Evolutionary conservation across 345 rosid species (phyloP), one percentile per base, ranked within the genome.

Genomic region (Anastatica hierochuntica): DNA sequence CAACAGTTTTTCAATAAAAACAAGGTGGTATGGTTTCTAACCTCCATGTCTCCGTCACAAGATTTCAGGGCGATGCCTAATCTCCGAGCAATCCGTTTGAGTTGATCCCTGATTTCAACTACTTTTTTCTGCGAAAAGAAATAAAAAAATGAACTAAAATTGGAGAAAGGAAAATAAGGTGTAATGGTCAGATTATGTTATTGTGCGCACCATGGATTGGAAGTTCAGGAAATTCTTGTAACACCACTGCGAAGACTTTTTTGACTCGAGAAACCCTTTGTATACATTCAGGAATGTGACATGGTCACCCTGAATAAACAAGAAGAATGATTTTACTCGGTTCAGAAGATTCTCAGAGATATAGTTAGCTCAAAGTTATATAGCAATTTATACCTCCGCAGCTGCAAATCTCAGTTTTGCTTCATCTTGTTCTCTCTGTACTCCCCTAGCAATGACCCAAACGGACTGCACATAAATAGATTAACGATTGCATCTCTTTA

Each of bases 321-420:
- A 56, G 41, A 59, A 30, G 15, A 9, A 48, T 45, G 46, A 37
- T 35, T 41, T 36, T 41, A 34, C 40, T 56, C 46, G n/a, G 14
- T 17, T 14, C 23, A 17, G 17, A 14, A 11, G 16, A 8, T 4
- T 18, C 52, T 23, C 14, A 42, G 35, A 37, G 49, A 60, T 40
- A 33, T 13, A 15, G 33, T 13, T 19, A 37, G 39, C 26, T 39
- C 47, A 37, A 45, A 47, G 45, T 36, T 58, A 15, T 35, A 24
- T 49, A 23, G 18, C 12, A 45, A 38, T 16, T 38, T 48, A 45
- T 68, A 92, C 97, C 97, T 88, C 98, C 0, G 95, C 96, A 42
- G 96, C 97, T 53, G 97, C 98, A 77, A 85, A 92, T 76, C 95
- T 79, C 78, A 88, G 62, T 72, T 81, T 85, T 43, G 88, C 95